These are phyloP conservation scores for carrot (Daucus carota) DNA, from an alignment of 129 eudicot species.

Conservation along the genomic window DH1_v3.0 NC_030386.2:26495001-26495500, in stretches of 20 bases:
- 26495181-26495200: not conserved
- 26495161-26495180: not conserved
- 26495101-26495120: not conserved
- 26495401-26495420: constrained; percentile 96
- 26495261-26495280: not conserved
- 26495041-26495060: constrained; percentile 85
- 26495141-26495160: not conserved
- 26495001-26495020: constrained; percentile 97
- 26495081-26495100: constrained; percentile 22
- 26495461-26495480: constrained; percentile 84
- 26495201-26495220: not conserved
- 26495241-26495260: not conserved
- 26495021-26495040: constrained; percentile 86
- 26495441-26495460: constrained; percentile 96
- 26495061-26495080: constrained; percentile 96
- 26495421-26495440: constrained; percentile 98
- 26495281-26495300: not conserved
- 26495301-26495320: not conserved
- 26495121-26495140: not conserved
- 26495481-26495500: constrained; percentile 98
- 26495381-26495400: constrained; percentile 86
- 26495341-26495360: not conserved
- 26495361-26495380: not conserved
- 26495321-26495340: too few species aligned
- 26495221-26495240: not conserved